Conservation (phyloP, 176 grass and related monocot species). For the Microstegium vimineum region DNA sequence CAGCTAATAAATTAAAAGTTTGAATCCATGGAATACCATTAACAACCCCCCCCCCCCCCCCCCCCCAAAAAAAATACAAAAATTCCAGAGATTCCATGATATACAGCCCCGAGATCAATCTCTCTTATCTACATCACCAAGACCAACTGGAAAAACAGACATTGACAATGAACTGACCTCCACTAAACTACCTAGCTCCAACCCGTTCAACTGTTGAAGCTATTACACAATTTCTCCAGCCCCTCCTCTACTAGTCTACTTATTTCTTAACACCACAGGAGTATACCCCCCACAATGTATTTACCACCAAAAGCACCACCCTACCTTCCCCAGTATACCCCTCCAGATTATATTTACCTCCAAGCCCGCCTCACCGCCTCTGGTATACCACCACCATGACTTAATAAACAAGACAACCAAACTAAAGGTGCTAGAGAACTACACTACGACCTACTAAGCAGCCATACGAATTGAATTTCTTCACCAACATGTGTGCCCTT, state of each 20-base stretch:
- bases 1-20: background rate
- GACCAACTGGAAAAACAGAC: background rate
- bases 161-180: background rate
- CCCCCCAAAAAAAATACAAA: constrained; percentile 31
- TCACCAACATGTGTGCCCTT: background rate
- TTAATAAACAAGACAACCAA: constrained; percentile 24
- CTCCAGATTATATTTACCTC: constrained; percentile 38
- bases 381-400: constrained; percentile 36
- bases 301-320: constrained; percentile 38
- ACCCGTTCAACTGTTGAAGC: constrained; percentile 24
- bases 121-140: constrained; percentile 36
- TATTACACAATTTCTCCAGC: constrained; percentile 50
- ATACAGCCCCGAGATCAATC: background rate
- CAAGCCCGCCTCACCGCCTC: constrained; percentile 21
- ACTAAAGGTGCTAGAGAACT: constrained; percentile 28
- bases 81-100: constrained; percentile 31
- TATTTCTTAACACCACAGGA: constrained; percentile 71
- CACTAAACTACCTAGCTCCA: constrained; percentile 4
- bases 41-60: background rate
- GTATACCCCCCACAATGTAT: constrained; percentile 69
- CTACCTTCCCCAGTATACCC: constrained; percentile 42
- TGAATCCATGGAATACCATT: constrained; percentile 29
- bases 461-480: constrained; percentile 22
- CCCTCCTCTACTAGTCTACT: constrained; percentile 13
- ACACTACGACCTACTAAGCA: constrained; percentile 17